These are phyloP conservation scores for Steccherinum ochraceum DNA, from an alignment of 768 basidiomycete species.

Conservation along the genomic window DNA sequence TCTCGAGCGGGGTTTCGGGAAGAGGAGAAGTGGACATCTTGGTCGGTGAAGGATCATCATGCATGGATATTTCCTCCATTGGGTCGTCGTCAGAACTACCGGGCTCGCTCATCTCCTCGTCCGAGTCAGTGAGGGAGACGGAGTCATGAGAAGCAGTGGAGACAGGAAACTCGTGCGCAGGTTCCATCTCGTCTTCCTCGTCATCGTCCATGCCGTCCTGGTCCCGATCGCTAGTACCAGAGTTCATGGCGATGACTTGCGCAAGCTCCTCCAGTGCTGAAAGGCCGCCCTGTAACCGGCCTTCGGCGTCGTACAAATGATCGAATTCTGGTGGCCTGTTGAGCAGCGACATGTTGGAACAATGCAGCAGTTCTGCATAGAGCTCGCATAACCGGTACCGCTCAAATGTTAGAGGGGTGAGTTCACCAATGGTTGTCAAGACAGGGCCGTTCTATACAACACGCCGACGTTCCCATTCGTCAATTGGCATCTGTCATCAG, in stretches of 20 bases:
- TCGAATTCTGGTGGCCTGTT: conserved; percentile 71
- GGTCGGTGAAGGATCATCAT: conserved; percentile 44
- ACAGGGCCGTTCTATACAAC: conserved; percentile 53
- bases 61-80: conserved; percentile 80
- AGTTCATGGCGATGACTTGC: conserved; percentile 67
- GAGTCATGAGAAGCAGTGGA: conserved; percentile 41
- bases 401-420: conserved; percentile 85
- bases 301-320: conserved; percentile 73
- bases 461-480: conserved; percentile 1
- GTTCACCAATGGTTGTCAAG: conserved; percentile 65
- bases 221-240: conserved; percentile 45
- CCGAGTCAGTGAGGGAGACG: conserved; percentile 52
- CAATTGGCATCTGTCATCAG: too few species aligned
- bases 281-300: conserved; percentile 83
- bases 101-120: conserved; percentile 75
- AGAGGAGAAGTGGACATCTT: conserved; percentile 2
- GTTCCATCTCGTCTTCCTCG: conserved; percentile 55
- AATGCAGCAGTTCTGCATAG: conserved; percentile 94
- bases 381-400: conserved; percentile 95
- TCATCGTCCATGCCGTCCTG: conserved; percentile 55
- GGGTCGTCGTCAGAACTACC: conserved; percentile 73
- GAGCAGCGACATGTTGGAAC: conserved; percentile 95
- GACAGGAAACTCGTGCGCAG: conserved; percentile 64
- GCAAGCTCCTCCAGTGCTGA: conserved; percentile 82
- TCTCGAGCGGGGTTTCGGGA: conserved; percentile 11